Conservation (phyloP, 345 rosid species). For the Arabis hirsuta region DNA sequence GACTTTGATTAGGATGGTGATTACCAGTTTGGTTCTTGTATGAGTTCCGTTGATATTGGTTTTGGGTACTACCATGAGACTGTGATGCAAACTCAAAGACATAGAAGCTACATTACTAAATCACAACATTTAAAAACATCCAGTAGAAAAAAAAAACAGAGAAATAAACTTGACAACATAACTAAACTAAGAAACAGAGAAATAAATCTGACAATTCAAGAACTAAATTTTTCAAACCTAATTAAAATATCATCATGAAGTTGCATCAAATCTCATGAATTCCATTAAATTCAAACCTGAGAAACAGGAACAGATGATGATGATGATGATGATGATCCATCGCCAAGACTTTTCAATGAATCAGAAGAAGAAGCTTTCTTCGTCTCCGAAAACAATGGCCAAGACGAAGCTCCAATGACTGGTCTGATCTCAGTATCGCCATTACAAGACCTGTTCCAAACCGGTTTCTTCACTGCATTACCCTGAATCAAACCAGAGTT, state of each 20-base stretch:
- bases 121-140: no score
- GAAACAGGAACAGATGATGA: not conserved
- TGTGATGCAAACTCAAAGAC: constrained; percentile 40
- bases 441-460: constrained; percentile 64
- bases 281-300: constrained; percentile 15
- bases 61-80: constrained; percentile 53
- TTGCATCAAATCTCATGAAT: no score
- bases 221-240: no score
- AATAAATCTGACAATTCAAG: no score
- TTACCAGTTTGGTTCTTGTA: constrained; percentile 59
- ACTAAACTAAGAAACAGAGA: no score
- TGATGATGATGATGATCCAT: constrained; percentile 11
- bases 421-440: constrained; percentile 46
- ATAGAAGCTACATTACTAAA: not conserved
- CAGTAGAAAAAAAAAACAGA: no score
- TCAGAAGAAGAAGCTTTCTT: constrained; percentile 45
- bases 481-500: constrained; percentile 41
- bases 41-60: constrained; percentile 55
- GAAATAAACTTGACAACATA: no score
- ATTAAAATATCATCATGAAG: no score
- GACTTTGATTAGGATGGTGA: constrained; percentile 51
- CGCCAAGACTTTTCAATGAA: not conserved
- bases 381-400: constrained; percentile 73
- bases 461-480: constrained; percentile 62
- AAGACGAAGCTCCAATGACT: constrained; percentile 60